Evolutionary conservation across 345 rosid species (phyloP), one percentile per base, ranked within the genome.

Genomic region (Murraya paniculata): DNA sequence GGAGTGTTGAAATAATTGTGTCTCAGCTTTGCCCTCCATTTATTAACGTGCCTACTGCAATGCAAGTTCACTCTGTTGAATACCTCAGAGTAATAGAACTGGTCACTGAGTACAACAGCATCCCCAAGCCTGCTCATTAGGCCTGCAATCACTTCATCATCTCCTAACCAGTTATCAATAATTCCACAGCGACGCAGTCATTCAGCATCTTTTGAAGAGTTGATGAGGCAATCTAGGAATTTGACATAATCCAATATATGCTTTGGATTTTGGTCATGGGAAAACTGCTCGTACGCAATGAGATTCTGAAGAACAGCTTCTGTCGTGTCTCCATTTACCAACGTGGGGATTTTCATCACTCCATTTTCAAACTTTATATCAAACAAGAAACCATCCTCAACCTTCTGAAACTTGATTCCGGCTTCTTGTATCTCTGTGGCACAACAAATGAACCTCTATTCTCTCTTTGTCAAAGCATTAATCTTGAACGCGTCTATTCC

Each of bases 1-100:
- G 81, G 81, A 61, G 60, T 69, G 31, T 82, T 61, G 27, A 77
- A 82, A 55, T 82, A 78, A 21, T 74, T 48, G 11, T 1, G 75
- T 30, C 78, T 62, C 16, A 78, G n/a, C 2, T 31, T 78, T 0
- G 64, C 85, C 41, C 35, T 50, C 85, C 82, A 66, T 27, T 13
- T 22, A 31, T 82, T 59, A 16, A 67, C 0, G 7, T 45, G 57
- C 48, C 16, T 38, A 14, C 31, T 22, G 25, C 78, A 76, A 45
- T 79, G 64, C 11, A 18, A 14, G 10, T 64, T 31, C 39, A 31
- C 68, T 30, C 18, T 16, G 39, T 31, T 16, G n/a, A 30, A 64
- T 16, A 30, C n/a, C 38, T 64, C 39, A 6, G 4, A 1, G 68
- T 30, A 31, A 31, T 64, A 64, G 22, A 61, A 62, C 33, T 30